Base-by-base conservation (phyloP, 1,284 basidiomycete species). In the Hypsizygus ulmarius region DNA sequence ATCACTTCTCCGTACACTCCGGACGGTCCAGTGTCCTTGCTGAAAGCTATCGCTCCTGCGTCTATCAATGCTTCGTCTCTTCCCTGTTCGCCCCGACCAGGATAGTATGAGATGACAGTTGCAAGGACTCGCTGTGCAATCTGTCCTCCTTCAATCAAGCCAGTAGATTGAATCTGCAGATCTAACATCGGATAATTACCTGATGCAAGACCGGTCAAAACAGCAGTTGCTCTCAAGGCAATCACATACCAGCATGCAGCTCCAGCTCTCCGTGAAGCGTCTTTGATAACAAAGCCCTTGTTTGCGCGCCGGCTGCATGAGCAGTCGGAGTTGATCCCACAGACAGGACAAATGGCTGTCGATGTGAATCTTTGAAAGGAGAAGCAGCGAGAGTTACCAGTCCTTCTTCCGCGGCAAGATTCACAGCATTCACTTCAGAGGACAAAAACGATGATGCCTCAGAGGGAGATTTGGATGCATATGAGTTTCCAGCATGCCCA, bases 261-360 rank as follows among this genome's bases (percentile, higher is more conserved):
- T 90, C 89, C 12, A 90, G 70, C 21, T 64, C 66, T 5, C 84
- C 85, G 52, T 80, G 71, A 18, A 87, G 65, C 36, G 71, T 58
- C n/a, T 72, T 64, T 6, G 74, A 67, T 10, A 87, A 59, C 32
- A 69, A 62, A 9, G 65, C 64, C 39, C 70, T 70, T 8, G 77
- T 70, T 50, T 75, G 77, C n/a, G 72, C 68, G 15, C 76, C 79
- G 4, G 85, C 87, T 8, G 82, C 82, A 61, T 91, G 87, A 0
- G 90, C 90, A 1, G 91, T 87, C 1, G 91, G 91, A 2, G 91
- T 93, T n/a, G 90, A 86, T 10, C 91, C 91, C 0, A 93, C 84
- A 1, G 87, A 87, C 16, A 93, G 68, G 0, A 89, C 75, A 57
- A 89, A 90, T 1, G 76, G 75, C 33, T 72, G 61, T 6, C 67